Evolutionary conservation across 768 basidiomycete species (phyloP).

Genomic region (Termitomyces sp.): DNA sequence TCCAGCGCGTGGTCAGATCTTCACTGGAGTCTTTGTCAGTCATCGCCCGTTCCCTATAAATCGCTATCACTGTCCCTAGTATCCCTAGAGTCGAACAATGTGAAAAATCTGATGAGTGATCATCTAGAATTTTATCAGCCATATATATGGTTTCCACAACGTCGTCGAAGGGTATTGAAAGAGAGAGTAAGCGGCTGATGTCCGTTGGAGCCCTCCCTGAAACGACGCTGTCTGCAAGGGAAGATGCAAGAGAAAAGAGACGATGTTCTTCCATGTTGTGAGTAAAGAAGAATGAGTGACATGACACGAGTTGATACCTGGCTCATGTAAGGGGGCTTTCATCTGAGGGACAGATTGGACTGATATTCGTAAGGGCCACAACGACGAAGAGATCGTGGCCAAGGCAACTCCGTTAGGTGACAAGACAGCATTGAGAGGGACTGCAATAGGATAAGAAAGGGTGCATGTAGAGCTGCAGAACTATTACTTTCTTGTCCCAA

Average conservation of each 20-base stretch:
- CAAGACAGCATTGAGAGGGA: conserved; percentile 46
- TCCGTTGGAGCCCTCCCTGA: conserved; percentile 53
- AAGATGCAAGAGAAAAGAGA: conserved; percentile 21
- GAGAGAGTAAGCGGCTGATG: conserved; percentile 50
- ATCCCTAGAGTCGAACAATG: conserved; percentile 37
- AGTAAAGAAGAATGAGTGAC: neutral
- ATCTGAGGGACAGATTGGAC: conserved; percentile 41
- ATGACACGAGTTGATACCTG: conserved; percentile 8
- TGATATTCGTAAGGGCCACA: conserved; percentile 31
- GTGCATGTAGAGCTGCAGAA: neutral
- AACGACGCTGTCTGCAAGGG: conserved; percentile 38
- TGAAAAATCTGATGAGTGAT: conserved; percentile 30
- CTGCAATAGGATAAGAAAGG: conserved; percentile 26
- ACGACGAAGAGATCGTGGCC: conserved; percentile 46
- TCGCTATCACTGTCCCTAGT: conserved; percentile 41
- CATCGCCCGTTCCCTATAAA: conserved; percentile 33
- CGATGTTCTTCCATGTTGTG: conserved; percentile 3
- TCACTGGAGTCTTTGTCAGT: conserved; percentile 17
- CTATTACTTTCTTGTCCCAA: conserved; percentile 48
- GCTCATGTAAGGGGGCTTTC: conserved; percentile 7
- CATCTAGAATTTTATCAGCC: conserved; percentile 42
- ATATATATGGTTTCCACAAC: conserved; percentile 43
- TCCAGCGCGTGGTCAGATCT: conserved; percentile 46
- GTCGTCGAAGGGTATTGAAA: conserved; percentile 33
- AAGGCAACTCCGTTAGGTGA: conserved; percentile 61